phyloP scores from a whole-genome alignment of 768 basidiomycete species.

The Serendipita vermifera region DNA sequence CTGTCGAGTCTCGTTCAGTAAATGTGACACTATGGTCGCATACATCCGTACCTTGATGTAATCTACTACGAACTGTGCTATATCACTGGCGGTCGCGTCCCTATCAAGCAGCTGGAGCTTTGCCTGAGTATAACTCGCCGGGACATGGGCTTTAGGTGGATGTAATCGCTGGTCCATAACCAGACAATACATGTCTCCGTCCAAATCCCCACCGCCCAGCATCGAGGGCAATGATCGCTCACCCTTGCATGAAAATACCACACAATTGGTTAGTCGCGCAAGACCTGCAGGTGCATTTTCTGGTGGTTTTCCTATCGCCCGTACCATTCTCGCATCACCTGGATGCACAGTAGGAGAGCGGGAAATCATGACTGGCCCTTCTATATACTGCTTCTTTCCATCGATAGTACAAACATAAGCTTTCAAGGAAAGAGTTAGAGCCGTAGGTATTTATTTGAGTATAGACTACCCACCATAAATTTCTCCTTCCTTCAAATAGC shows the following conservation, averaged over 20 bases:
- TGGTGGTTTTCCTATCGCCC: conserved; percentile 35
- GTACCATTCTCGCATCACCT: conserved; percentile 49
- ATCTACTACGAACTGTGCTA: conserved; percentile 56
- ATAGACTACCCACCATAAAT: conserved; percentile 37
- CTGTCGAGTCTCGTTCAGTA: conserved; percentile 50
- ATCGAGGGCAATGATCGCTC: conserved; percentile 45
- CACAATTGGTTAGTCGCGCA: conserved; percentile 22
- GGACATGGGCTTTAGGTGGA: conserved; percentile 21
- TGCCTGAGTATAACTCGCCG: conserved; percentile 41
- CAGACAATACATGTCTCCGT: conserved; percentile 54
- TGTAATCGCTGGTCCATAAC: conserved; percentile 19
- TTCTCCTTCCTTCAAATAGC: conserved; percentile 37
- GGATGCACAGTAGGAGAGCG: conserved; percentile 59
- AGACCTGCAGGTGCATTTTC: conserved; percentile 37
- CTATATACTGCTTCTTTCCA: conserved; percentile 33
- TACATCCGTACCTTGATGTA: conserved; percentile 33
- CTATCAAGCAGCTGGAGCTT: conserved; percentile 33
- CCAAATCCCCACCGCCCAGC: conserved; percentile 56
- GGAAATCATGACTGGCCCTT: conserved; percentile 29
- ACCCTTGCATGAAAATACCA: conserved; percentile 34
- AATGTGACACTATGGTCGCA: conserved; percentile 52
- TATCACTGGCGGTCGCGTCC: conserved; percentile 45
- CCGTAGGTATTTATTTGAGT: background rate
- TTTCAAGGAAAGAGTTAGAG: conserved; percentile 1
- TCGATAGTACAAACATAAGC: conserved; percentile 31